A percentile compares a stretch with the other conserved stretches of the same genome.
phyloP scores from a whole-genome alignment of 2,329 filamentous ascomycete genomes.

The Bipolaris sorokiniana region DNA sequence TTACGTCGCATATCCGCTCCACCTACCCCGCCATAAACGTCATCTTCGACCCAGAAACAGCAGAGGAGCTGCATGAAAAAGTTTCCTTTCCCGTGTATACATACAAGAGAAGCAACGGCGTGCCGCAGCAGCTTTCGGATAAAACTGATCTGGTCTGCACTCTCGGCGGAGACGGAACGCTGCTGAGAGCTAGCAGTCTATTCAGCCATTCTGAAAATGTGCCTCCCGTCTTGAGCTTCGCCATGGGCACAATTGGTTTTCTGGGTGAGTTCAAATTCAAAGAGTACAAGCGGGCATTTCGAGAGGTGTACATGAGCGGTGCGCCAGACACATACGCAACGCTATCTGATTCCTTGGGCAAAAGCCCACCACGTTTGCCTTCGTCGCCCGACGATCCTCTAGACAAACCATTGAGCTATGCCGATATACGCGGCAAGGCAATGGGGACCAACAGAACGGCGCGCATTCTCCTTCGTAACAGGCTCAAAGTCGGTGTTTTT shows the following conservation, averaged over 20 bases:
- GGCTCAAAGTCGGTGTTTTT: slow-evolving; percentile 85
- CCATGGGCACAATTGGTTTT: slow-evolving; percentile 95
- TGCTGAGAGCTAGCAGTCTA: slow-evolving; percentile 81
- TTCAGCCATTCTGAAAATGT: slow-evolving; percentile 83
- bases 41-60: slow-evolving; percentile 80
- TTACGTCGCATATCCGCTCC: slow-evolving; percentile 71
- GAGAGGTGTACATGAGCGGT: slow-evolving; percentile 88
- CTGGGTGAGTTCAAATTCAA: slow-evolving; percentile 95
- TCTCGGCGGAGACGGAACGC: slow-evolving; percentile 91
- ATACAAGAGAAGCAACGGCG: slow-evolving; percentile 41
- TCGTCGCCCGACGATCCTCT: slow-evolving; percentile 63
- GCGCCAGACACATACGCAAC: slow-evolving; percentile 58
- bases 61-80: slow-evolving; percentile 70
- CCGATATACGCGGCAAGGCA: slow-evolving; percentile 76
- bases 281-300: slow-evolving; percentile 89
- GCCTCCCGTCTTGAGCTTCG: slow-evolving; percentile 91
- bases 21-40: slow-evolving; percentile 83
- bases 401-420: slow-evolving; percentile 61
- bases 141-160: slow-evolving; percentile 91
- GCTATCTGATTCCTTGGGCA: slow-evolving; percentile 73
- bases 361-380: slow-evolving; percentile 69
- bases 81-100: slow-evolving; percentile 70
- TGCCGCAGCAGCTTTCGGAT: slow-evolving; percentile 61
- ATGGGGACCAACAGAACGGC: slow-evolving; percentile 77
- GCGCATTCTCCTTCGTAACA: slow-evolving; percentile 83